phyloP scores from a whole-genome alignment of 169 alveolate species.

The Cardiosporidium cionae region DNA sequence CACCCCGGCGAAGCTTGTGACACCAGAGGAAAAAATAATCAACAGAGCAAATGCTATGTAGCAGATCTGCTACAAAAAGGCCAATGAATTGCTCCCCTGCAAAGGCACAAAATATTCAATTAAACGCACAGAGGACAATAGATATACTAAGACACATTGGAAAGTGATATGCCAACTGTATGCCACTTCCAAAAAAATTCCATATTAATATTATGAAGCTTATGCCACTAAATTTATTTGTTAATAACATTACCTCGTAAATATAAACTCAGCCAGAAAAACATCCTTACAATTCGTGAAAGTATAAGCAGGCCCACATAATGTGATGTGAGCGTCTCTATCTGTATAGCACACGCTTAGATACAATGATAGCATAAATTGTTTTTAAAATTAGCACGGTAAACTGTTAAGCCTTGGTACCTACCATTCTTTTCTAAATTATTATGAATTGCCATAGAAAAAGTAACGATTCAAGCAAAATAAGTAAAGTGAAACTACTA shows the following conservation, averaged over 20 bases:
- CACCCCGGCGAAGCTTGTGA: constrained; percentile 24
- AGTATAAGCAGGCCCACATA: constrained; percentile 57
- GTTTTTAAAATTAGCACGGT: background rate
- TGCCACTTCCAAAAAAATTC: background rate
- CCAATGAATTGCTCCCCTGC: constrained; percentile 32
- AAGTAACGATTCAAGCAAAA: no score
- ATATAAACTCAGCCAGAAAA: constrained; percentile 57
- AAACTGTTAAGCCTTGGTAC: no score
- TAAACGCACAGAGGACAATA: background rate
- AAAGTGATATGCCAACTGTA: background rate
- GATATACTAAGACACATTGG: background rate
- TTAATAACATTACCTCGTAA: constrained; percentile 33
- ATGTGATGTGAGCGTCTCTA: constrained; percentile 53
- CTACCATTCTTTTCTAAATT: no score
- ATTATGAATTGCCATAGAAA: no score
- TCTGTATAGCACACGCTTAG: constrained; percentile 1
- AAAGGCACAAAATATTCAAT: background rate
- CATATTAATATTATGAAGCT: background rate
- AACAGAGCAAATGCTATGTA: constrained; percentile 25
- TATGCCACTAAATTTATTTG: constrained; percentile 1
- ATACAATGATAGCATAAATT: background rate
- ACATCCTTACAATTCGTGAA: constrained; percentile 53
- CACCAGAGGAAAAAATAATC: constrained; percentile 32
- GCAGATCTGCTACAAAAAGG: constrained; percentile 30
- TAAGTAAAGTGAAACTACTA: no score